Evolutionary conservation across 2,329 filamentous ascomycete genomes (phyloP).

Genomic region (Pyricularia sp.): DNA sequence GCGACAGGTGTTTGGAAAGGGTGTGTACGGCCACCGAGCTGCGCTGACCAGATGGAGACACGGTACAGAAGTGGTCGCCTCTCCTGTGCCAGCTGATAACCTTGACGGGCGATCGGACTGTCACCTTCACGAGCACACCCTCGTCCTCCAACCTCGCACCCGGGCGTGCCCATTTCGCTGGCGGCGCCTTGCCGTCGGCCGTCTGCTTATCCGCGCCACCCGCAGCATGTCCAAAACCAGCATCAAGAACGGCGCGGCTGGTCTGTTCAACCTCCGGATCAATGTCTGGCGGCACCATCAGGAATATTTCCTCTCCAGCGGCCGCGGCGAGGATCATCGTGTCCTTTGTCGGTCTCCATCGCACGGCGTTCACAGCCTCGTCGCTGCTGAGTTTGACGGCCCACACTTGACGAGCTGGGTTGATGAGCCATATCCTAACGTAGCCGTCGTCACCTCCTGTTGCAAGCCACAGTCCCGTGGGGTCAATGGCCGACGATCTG

Average conservation of each 20-base stretch:
- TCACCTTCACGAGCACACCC: slow-evolving; percentile 72
- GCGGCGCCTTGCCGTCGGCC: slow-evolving; percentile 60
- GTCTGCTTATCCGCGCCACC: slow-evolving; percentile 40
- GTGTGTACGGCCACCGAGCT: slow-evolving; percentile 90
- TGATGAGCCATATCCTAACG: slow-evolving; percentile 80
- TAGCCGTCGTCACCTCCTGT: slow-evolving; percentile 93
- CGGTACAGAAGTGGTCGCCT: slow-evolving; percentile 89
- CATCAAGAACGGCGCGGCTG: slow-evolving; percentile 70
- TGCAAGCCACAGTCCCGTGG: slow-evolving; percentile 75
- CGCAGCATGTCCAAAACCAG: slow-evolving; percentile 89
- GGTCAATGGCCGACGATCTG: slow-evolving; percentile 75
- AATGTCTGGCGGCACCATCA: slow-evolving; percentile 67
- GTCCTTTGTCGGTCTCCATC: slow-evolving; percentile 82
- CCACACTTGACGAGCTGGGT: slow-evolving; percentile 83
- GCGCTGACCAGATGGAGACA: slow-evolving; percentile 70
- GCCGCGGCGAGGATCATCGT: slow-evolving; percentile 75
- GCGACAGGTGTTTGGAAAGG: slow-evolving; percentile 86
- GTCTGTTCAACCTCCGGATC: slow-evolving; percentile 64
- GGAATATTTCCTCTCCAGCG: slow-evolving; percentile 74
- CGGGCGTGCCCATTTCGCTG: slow-evolving; percentile 78
- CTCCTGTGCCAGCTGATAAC: slow-evolving; percentile 88
- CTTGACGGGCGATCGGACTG: slow-evolving; percentile 73
- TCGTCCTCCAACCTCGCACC: slow-evolving; percentile 62
- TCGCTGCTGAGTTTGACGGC: slow-evolving; percentile 69
- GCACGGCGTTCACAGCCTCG: slow-evolving; percentile 72